These are phyloP conservation scores for Agastache rugosa DNA, from an alignment of 257 asterid genomes.

Conservation along the genomic window DNA sequence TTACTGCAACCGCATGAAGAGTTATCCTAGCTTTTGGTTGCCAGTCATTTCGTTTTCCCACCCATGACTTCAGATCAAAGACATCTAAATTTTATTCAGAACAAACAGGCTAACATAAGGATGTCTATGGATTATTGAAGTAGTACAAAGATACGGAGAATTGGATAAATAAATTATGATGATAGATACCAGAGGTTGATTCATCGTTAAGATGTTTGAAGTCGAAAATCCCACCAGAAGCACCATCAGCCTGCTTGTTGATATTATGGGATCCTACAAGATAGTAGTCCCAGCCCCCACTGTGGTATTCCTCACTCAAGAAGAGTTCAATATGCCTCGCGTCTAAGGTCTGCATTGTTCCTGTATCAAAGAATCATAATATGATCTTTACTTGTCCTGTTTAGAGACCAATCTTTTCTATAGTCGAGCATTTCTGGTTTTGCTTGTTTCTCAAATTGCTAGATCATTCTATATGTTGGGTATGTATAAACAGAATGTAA, in stretches of 20 bases:
- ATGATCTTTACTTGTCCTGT: constrained; percentile 17
- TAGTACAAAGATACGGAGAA: not conserved
- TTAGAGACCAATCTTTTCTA: not conserved
- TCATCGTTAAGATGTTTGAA: constrained; percentile 69
- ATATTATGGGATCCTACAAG: constrained; percentile 64
- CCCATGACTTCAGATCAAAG: constrained; percentile 80
- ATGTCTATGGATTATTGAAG: not conserved
- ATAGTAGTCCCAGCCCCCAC: constrained; percentile 83
- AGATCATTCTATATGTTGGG: constrained; percentile 7
- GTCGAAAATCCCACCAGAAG: constrained; percentile 88
- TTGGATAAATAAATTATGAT: not conserved
- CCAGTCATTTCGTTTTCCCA: constrained; percentile 76
- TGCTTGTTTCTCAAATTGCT: not conserved
- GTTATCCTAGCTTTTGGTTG: constrained; percentile 84
- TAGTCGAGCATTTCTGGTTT: not conserved
- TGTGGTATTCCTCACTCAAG: constrained; percentile 61
- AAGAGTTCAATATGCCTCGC: constrained; percentile 93
- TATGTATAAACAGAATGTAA: not conserved
- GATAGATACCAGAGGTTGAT: constrained; percentile 64
- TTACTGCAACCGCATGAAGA: constrained; percentile 80
- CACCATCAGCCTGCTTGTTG: constrained; percentile 64
- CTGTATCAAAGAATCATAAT: constrained; percentile 46
- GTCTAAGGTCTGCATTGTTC: constrained; percentile 96
- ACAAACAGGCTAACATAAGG: constrained; percentile 21
- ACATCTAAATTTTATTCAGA: constrained; percentile 52